phyloP scores from a whole-genome alignment of 2,329 filamentous ascomycete genomes.

The Microdochium trichocladiopsis region DNA sequence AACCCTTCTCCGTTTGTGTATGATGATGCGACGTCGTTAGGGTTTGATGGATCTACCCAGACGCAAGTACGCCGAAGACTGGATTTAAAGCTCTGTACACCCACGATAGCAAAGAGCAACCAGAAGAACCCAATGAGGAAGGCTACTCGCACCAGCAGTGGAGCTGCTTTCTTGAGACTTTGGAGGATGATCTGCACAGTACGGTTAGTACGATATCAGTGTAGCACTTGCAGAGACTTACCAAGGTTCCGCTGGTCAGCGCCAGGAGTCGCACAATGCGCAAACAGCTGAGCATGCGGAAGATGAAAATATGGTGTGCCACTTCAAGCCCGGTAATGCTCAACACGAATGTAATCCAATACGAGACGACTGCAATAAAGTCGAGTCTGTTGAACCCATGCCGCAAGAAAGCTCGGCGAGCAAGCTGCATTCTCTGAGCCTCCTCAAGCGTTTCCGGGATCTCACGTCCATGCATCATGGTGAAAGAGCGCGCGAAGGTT shows the following conservation, averaged over 20 bases:
- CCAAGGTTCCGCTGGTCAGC: constrained; percentile 86
- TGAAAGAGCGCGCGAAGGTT: constrained; percentile 71
- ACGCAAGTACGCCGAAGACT: constrained; percentile 72
- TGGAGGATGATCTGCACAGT: constrained; percentile 70
- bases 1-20: constrained; percentile 66
- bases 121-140: constrained; percentile 97
- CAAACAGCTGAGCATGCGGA: constrained; percentile 93
- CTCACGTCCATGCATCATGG: constrained; percentile 60
- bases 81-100: constrained; percentile 91
- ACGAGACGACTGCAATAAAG: constrained; percentile 89
- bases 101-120: constrained; percentile 93
- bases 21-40: constrained; percentile 42
- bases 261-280: constrained; percentile 87
- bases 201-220: constrained; percentile 10
- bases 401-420: constrained; percentile 83
- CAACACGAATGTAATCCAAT: constrained; percentile 83
- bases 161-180: constrained; percentile 92
- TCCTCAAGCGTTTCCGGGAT: constrained; percentile 61
- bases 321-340: constrained; percentile 63
- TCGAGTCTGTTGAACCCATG: constrained; percentile 96
- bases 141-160: constrained; percentile 83
- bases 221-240: constrained; percentile 33
- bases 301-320: constrained; percentile 71
- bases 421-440: constrained; percentile 77
- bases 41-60: constrained; percentile 62